Conservation (phyloP, 768 basidiomycete species). For the Lactarius vividus region DNA sequence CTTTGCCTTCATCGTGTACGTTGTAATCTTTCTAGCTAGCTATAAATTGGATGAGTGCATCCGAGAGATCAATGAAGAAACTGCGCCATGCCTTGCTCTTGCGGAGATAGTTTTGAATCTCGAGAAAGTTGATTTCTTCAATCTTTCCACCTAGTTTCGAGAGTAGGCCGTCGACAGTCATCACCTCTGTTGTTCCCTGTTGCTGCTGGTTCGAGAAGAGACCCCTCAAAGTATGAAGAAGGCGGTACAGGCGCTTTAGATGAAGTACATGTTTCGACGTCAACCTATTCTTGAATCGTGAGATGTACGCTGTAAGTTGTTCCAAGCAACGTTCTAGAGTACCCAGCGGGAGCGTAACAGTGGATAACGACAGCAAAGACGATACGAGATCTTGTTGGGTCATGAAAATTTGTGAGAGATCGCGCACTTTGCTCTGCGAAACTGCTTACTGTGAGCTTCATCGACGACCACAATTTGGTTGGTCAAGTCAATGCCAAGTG, state of each 20-base stretch:
- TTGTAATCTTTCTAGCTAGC: constrained; percentile 80
- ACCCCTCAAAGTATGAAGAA: constrained; percentile 67
- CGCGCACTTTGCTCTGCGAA: not conserved
- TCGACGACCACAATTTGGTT: constrained; percentile 89
- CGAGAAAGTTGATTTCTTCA: constrained; percentile 77
- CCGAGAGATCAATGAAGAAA: not conserved
- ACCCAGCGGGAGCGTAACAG: constrained; percentile 55
- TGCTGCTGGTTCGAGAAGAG: constrained; percentile 57
- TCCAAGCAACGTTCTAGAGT: constrained; percentile 60
- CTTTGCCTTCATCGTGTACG: constrained; percentile 52
- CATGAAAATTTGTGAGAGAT: constrained; percentile 3
- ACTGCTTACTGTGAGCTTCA: constrained; percentile 89
- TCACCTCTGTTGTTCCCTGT: constrained; percentile 50
- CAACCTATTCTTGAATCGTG: constrained; percentile 75
- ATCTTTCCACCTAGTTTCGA: constrained; percentile 63
- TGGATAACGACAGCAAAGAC: constrained; percentile 84
- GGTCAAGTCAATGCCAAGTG: constrained; percentile 80
- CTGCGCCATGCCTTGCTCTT: constrained; percentile 69
- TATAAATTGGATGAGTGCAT: constrained; percentile 29
- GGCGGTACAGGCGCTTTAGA: constrained; percentile 71
- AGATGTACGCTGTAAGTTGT: constrained; percentile 76
- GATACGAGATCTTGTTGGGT: constrained; percentile 71
- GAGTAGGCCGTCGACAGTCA: constrained; percentile 66
- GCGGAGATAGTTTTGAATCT: constrained; percentile 77
- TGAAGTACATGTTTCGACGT: constrained; percentile 70